Evolutionary conservation across 2,329 filamentous ascomycete species (phyloP).

Genomic region (Pseudocercospora cruenta): DNA sequence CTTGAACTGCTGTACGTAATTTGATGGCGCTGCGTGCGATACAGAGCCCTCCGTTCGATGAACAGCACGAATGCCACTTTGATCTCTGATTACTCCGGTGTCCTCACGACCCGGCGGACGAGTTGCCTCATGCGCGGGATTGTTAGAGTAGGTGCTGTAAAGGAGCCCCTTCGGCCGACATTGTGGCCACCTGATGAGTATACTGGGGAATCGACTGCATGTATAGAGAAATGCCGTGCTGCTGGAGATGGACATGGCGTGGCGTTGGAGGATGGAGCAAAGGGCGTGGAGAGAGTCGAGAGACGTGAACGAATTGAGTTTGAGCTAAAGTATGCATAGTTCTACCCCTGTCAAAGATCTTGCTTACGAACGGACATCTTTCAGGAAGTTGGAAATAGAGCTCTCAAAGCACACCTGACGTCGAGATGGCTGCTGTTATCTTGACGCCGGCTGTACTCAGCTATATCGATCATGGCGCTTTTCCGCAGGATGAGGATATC

Average conservation of each 20-base stretch:
- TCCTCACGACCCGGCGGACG: too few relatives aligned
- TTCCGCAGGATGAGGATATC: slow-evolving; percentile 61
- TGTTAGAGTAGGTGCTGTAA: not conserved
- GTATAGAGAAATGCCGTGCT: not conserved
- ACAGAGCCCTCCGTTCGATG: too few relatives aligned
- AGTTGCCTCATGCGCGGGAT: not conserved
- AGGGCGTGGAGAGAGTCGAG: not conserved
- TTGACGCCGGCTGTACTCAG: slow-evolving; percentile 66
- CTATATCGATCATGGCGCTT: slow-evolving; percentile 62
- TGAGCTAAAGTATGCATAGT: too few relatives aligned
- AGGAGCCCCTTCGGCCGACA: not conserved
- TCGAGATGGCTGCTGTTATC: slow-evolving; percentile 26
- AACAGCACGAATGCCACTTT: too few relatives aligned
- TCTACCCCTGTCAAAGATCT: too few relatives aligned
- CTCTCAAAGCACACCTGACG: not conserved
- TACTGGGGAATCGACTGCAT: not conserved
- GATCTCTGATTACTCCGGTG: too few relatives aligned
- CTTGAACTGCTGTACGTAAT: too few relatives aligned
- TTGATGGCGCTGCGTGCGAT: too few relatives aligned
- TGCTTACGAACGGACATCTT: too few relatives aligned
- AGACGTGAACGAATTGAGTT: not conserved
- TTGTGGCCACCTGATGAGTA: not conserved
- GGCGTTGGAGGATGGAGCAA: not conserved
- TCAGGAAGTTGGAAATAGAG: not conserved
- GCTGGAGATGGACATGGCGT: not conserved